Base-by-base conservation (phyloP, 140 eudicot species). In the Anethum foeniculum region DNA sequence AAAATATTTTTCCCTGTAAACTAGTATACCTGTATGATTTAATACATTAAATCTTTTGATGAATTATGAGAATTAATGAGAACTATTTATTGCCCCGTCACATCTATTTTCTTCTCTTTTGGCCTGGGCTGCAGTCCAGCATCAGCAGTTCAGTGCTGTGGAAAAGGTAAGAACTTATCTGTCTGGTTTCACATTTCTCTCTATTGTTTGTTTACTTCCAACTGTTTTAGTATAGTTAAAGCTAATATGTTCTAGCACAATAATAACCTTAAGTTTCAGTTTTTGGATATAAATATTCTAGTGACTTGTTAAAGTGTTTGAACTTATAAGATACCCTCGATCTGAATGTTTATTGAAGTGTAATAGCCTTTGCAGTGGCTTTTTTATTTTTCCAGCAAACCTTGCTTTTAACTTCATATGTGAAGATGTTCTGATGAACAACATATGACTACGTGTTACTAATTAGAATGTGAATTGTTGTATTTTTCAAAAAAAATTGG, bases 131-230 rank as follows among this genome's bases (percentile, higher is more conserved):
- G 56, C 54, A 12, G 54, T 48, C 54, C 3, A 58, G 68, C 11
- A 62, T 62, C 5, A 23, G 69, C 69, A 62, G 5, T 62, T 62
- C 15, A 62, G 15, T 25, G 69, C 69, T 62, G 14, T 23, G 69
- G 15, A 25, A 25, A 62, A 25, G 6, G 36, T 25, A 62, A 8
- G 23, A 23, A 60, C 68, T 60, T n/a, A 62, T 6, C 5, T 0
- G 6, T 62, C 34, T 62, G 34, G 36, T 54, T 93, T 97, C 0
- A 16, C n/a, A 0, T 58, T 18, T 58, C 28, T 9, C 67, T 8
- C 67, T 58, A 2, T 46, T 46, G 0, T 58, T 58, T 58, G 13
- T 58, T 19, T 5, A n/a, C 11, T 58, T 0, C 28, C 12, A 21
- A 6, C 32, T 60, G 68, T n/a, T 60, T 32, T 12, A 23, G 28